phyloP scores from a whole-genome alignment of 495 filamentous ascomycete genomes.

The Xylaria castorea region DNA sequence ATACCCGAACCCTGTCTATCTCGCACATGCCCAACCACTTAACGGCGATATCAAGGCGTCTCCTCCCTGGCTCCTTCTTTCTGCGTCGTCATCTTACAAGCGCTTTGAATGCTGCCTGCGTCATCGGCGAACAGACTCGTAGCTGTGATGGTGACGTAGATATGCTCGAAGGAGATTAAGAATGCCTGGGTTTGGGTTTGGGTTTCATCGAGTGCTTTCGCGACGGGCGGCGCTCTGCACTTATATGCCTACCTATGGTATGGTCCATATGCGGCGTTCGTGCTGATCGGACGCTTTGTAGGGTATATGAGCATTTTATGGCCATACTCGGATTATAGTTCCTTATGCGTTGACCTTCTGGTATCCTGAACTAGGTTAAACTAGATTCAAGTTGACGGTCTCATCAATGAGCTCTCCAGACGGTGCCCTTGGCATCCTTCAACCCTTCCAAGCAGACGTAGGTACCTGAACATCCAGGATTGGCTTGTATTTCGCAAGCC shows the following conservation, averaged over 20 bases:
- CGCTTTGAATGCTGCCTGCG: neutral
- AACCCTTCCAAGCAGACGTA: neutral
- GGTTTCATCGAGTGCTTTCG: neutral
- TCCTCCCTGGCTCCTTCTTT: neutral
- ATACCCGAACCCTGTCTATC: neutral
- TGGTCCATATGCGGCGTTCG: neutral
- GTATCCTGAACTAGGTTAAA: neutral
- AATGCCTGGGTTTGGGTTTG: neutral
- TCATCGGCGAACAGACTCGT: neutral
- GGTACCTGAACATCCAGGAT: neutral
- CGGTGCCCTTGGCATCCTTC: neutral
- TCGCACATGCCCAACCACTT: neutral
- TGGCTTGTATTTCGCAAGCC: neutral
- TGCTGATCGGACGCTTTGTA: neutral
- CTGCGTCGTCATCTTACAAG: neutral
- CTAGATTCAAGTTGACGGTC: neutral
- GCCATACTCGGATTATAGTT: neutral
- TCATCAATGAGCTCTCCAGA: neutral
- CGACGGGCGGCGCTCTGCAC: neutral
- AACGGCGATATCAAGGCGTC: neutral
- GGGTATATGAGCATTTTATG: neutral
- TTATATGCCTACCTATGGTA: neutral
- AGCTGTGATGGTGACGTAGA: neutral
- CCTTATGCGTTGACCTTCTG: neutral
- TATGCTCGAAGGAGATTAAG: neutral